phyloP scores from a whole-genome alignment of 805 yeast species.

The Wickerhamiella azyma region DNA sequence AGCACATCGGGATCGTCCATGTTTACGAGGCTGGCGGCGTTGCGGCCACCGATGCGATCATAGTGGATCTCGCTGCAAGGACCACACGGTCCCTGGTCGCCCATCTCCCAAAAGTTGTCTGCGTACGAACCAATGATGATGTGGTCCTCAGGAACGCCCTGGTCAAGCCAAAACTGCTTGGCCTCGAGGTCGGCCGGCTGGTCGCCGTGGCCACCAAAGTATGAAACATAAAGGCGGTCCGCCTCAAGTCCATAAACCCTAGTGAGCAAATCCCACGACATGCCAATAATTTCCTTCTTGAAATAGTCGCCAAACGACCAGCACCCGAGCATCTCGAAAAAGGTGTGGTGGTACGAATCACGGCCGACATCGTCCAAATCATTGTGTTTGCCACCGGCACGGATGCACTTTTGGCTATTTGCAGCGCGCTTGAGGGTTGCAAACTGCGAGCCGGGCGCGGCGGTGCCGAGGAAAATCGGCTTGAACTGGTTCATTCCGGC shows the following conservation, averaged over 20 bases:
- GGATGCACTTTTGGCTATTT: slow-evolving; percentile 94
- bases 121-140: slow-evolving; percentile 80
- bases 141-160: slow-evolving; percentile 85
- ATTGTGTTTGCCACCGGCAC: slow-evolving; percentile 97
- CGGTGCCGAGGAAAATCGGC: slow-evolving; percentile 94
- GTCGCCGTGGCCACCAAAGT: slow-evolving; percentile 83
- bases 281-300: slow-evolving; percentile 81
- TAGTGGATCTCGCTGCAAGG: slow-evolving; percentile 97
- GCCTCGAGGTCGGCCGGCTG: slow-evolving; percentile 92
- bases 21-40: slow-evolving; percentile 80
- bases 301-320: slow-evolving; percentile 99
- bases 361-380: slow-evolving; percentile 97
- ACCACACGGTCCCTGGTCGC: slow-evolving; percentile 99
- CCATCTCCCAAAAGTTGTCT: slow-evolving; percentile 99
- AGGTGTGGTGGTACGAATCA: slow-evolving; percentile 96
- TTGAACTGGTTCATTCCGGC: slow-evolving; percentile 99
- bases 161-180: slow-evolving; percentile 66
- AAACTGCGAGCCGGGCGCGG: slow-evolving; percentile 85
- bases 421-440: slow-evolving; percentile 74
- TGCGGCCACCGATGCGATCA: slow-evolving; percentile 97
- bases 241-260: slow-evolving; percentile 64
- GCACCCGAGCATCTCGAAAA: slow-evolving; percentile 98
- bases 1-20: slow-evolving; percentile 96
- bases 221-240: slow-evolving; percentile 82
- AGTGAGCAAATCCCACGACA: slow-evolving; percentile 87